Conservation (phyloP, 2,329 filamentous ascomycete species). For the Venturia effusa region DNA sequence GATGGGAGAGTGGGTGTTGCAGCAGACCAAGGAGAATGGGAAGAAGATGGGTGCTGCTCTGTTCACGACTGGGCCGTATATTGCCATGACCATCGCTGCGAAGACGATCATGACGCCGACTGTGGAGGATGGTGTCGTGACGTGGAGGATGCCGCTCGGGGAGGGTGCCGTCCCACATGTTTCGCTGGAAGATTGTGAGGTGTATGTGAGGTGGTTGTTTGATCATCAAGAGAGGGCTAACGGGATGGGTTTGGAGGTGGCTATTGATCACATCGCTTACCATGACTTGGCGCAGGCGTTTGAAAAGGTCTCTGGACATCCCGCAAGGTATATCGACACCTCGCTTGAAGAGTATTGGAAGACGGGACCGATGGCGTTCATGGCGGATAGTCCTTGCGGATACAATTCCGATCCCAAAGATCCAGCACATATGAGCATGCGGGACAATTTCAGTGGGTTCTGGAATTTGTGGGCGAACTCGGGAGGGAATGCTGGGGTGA, state of each 20-base stretch:
- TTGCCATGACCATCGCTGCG: slow-evolving; percentile 19
- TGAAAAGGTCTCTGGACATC: slow-evolving; percentile 22
- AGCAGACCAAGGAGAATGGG: slow-evolving; percentile 17
- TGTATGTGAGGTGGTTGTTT: slow-evolving; percentile 21
- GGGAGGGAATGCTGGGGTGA: slow-evolving; percentile 30
- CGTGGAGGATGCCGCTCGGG: slow-evolving; percentile 19
- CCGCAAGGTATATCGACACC: slow-evolving; percentile 19
- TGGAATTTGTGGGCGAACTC: slow-evolving; percentile 38
- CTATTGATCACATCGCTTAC: slow-evolving; percentile 20
- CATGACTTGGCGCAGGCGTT: slow-evolving; percentile 22
- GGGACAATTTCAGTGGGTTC: slow-evolving; percentile 41
- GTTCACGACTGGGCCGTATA: slow-evolving; percentile 23
- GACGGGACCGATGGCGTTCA: slow-evolving; percentile 31
- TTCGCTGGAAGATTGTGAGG: slow-evolving; percentile 20
- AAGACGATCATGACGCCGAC: slow-evolving; percentile 17
- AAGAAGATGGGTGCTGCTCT: slow-evolving; percentile 19
- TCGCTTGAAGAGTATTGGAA: slow-evolving; percentile 25
- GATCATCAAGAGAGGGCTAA: slow-evolving; percentile 17
- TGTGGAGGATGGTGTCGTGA: slow-evolving; percentile 17
- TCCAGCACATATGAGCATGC: slow-evolving; percentile 27
- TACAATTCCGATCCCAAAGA: slow-evolving; percentile 26
- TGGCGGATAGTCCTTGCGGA: slow-evolving; percentile 32
- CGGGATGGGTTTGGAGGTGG: slow-evolving; percentile 20
- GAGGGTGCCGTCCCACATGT: slow-evolving; percentile 19
- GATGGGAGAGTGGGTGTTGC: slow-evolving; percentile 21